Base-by-base conservation (phyloP, 257 asterid species). In the Penstemon eatonii region DNA sequence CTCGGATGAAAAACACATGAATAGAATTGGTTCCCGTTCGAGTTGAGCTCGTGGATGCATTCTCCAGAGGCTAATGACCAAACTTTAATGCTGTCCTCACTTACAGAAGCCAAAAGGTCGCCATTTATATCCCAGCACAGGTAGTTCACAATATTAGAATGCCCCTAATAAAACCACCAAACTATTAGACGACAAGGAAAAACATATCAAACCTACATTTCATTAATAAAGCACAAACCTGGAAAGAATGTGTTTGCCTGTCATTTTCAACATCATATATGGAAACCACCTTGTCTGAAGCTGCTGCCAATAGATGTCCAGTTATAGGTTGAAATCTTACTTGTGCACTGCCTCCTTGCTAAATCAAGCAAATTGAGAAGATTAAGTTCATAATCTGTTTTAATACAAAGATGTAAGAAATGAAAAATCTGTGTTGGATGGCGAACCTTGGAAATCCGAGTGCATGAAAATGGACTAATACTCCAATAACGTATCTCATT, bases 281-380 rank as follows among this genome's bases (percentile, higher is more conserved):
- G 8, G 99, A 86, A 7, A 94, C 95, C 79, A 80, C 86, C 66
- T 91, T 91, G 59, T 91, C 95, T 8, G 99, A 87, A 44, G 99
- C 98, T 7, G 98, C 98, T 62, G 99, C 99, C 72, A 94, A 80
- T 65, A 84, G 72, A 64, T 89, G 87, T 50, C 99, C 99, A 43
- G 79, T 85, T 73, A 78, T 49, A 53, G 99, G 98, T 74, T 89
- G 98, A 78, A 94, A 94, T 79, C 99, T 89, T 74, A 94, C 99
- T 75, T 91, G 99, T 11, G 96, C 89, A 68, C 88, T 89, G 73
- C 99, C 99, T 72, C 88, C 90, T 89, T 94, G 98, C 99, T 93
- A 60, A 50, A 70, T 71, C 55, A 67, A 55, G 49, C 59, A 70
- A 25, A 64, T 52, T 18, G 58, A 66, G 40, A 65, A 19, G 59